phyloP scores from a whole-genome alignment of 2,329 filamentous ascomycete species.

The Fusarium vanettenii region DNA sequence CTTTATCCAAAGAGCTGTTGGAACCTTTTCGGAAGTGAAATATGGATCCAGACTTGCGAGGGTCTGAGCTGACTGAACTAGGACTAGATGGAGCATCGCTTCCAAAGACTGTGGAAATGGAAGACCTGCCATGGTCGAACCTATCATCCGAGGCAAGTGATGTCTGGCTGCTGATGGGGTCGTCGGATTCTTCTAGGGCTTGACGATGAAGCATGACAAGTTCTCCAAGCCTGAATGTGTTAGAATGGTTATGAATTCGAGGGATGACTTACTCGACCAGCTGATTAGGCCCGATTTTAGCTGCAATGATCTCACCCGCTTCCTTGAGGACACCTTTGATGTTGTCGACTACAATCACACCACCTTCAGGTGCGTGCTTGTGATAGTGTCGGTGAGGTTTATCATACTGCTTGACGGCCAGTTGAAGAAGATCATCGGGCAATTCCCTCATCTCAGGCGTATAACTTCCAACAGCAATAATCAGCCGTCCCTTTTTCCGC shows the following conservation, averaged over 20 bases:
- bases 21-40: constrained; percentile 47
- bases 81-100: constrained; percentile 47
- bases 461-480: constrained; percentile 78
- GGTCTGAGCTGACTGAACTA: constrained; percentile 43
- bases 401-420: constrained; percentile 64
- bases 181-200: constrained; percentile 53
- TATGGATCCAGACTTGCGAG: constrained; percentile 49
- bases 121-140: constrained; percentile 48
- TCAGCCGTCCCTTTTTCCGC: constrained; percentile 75
- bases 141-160: constrained; percentile 49
- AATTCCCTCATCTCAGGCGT: constrained; percentile 84
- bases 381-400: constrained; percentile 70
- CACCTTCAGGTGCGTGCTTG: constrained; percentile 72
- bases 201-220: constrained; percentile 71
- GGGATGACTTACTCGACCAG: constrained; percentile 75
- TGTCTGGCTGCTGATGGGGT: constrained; percentile 45
- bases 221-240: constrained; percentile 74
- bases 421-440: constrained; percentile 78
- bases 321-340: constrained; percentile 83
- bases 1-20: constrained; percentile 42
- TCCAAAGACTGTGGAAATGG: constrained; percentile 56
- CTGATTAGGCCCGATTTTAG: constrained; percentile 77
- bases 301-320: constrained; percentile 87
- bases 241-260: background rate
- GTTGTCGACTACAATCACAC: constrained; percentile 78